Evolutionary conservation across 306 rosid genomes (phyloP).

Genomic region (Ormosia semicastrata): DNA sequence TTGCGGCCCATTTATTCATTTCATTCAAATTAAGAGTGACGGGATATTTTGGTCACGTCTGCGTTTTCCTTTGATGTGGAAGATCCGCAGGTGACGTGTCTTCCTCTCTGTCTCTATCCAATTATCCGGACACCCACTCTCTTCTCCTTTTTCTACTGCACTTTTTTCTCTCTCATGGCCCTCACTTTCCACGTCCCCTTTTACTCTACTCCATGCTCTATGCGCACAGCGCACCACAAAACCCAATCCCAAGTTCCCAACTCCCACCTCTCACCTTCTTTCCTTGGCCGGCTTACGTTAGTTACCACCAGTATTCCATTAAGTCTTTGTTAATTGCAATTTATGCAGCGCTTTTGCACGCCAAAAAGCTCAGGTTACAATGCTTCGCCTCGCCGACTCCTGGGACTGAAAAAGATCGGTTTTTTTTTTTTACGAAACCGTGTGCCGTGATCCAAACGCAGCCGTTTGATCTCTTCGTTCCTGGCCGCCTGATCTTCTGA

Average conservation of each 20-base stretch:
- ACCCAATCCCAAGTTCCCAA: not conserved
- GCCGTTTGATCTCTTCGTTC: not conserved
- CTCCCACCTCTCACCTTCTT: not conserved
- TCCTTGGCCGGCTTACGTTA: slow-evolving; percentile 18
- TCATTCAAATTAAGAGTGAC: not conserved
- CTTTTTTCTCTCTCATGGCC: slow-evolving; percentile 31
- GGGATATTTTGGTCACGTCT: not conserved
- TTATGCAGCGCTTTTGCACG: not conserved
- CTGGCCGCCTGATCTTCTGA: no score
- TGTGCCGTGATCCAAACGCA: slow-evolving; percentile 38
- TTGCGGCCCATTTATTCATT: not conserved
- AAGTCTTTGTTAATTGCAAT: not conserved
- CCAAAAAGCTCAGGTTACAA: not conserved
- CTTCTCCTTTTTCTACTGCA: slow-evolving; percentile 12
- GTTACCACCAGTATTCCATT: not conserved
- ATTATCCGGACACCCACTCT: slow-evolving; percentile 38
- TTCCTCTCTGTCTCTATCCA: slow-evolving; percentile 49
- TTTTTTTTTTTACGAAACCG: not conserved
- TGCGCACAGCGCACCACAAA: slow-evolving; percentile 1
- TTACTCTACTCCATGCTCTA: not conserved
- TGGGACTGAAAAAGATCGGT: not conserved
- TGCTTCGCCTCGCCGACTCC: not conserved
- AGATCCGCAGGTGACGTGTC: slow-evolving; percentile 57
- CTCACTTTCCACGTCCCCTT: slow-evolving; percentile 34
- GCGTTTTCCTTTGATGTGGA: not conserved